Evolutionary conservation across 2,329 filamentous ascomycete species (phyloP).

Genomic region (Epichloe amarillans): DNA sequence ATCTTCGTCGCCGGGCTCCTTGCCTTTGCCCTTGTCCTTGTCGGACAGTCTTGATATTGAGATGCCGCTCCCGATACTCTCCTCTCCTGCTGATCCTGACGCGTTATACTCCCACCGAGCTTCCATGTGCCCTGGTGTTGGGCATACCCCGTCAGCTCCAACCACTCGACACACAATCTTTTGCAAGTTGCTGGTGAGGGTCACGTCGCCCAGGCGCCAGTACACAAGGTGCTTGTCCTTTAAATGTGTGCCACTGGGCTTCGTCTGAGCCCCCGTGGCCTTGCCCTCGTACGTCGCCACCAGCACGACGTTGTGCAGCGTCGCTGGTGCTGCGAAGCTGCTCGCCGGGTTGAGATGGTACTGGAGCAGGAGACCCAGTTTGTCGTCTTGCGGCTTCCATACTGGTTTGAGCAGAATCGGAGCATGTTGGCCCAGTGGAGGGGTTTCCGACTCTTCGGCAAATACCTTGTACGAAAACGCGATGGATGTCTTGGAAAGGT

Average conservation of each 20-base stretch:
- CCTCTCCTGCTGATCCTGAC: slow-evolving; percentile 27
- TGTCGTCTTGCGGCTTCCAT: slow-evolving; percentile 75
- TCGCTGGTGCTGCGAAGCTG: slow-evolving; percentile 27
- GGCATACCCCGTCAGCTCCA: slow-evolving; percentile 55
- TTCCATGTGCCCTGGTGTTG: slow-evolving; percentile 65
- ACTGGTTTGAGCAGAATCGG: slow-evolving; percentile 60
- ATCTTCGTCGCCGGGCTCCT: slow-evolving; percentile 39
- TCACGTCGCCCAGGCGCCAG: slow-evolving; percentile 69
- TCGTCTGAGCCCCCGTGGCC: slow-evolving; percentile 58
- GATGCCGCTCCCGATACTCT: slow-evolving; percentile 45
- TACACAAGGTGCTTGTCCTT: slow-evolving; percentile 66
- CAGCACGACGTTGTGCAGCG: slow-evolving; percentile 59
- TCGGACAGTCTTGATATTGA: slow-evolving; percentile 43
- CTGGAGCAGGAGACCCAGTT: slow-evolving; percentile 73
- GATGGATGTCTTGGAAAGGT: slow-evolving; percentile 59
- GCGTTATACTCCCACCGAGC: slow-evolving; percentile 59
- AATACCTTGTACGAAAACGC: slow-evolving; percentile 92
- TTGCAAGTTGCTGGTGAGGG: slow-evolving; percentile 48
- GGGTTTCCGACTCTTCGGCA: slow-evolving; percentile 42
- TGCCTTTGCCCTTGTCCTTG: slow-evolving; percentile 42
- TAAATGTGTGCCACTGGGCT: slow-evolving; percentile 65
- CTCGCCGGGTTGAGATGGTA: slow-evolving; percentile 71
- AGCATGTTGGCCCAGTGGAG: slow-evolving; percentile 39
- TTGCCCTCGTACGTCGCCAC: slow-evolving; percentile 58
- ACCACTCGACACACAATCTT: slow-evolving; percentile 75